Evolutionary conservation across 2,329 filamentous ascomycete species (phyloP), one percentile per base, ranked within the genome.

Genomic region (Neonectria coccinea): DNA sequence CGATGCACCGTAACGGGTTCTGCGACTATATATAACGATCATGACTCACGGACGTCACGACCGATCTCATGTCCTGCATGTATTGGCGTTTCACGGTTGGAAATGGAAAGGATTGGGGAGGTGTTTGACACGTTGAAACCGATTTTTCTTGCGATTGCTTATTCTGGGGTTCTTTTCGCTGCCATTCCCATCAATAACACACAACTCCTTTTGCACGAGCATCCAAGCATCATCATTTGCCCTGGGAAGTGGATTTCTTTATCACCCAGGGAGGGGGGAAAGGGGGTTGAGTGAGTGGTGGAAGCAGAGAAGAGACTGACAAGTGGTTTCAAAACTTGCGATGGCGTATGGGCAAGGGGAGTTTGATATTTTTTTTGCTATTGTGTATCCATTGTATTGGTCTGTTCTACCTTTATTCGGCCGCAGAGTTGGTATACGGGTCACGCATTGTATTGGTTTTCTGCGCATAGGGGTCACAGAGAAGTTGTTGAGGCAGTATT

Each of bases 1-100:
- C 61, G 33, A 61, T 69, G 52, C 61, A 60, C 61, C 58, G 66
- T 51, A 66, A 61, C 54, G 64, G 59, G 59, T 68, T 72, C 69
- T 69, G 70, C 62, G 52, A 69, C 64, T 67, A 56, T 69, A 69
- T 69, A 78, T 79, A 73, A 83, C 76, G 80, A 82, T 83, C 74
- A 83, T 81, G 78, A 79, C 69, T 76, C 66, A 77, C 68, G 73
- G 70, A 72, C 69, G 68, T 79, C 71, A 82, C 76, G 80, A 80
- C 75, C 76, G 71, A 77, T 77, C 64, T 79, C 73, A 80, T 76
- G 76, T 79, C 71, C 73, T 81, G 80, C 80, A 81, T 82, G 75
- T 76, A 76, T 76, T 77, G 81, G 81, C 79, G 80, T 82, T 83
- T 67, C 50, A 56, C 42, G 72, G 72, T 67, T 74, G 57, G 60